Conservation (phyloP, 495 filamentous ascomycete species). For the Penicillium ochrochloron region DNA sequence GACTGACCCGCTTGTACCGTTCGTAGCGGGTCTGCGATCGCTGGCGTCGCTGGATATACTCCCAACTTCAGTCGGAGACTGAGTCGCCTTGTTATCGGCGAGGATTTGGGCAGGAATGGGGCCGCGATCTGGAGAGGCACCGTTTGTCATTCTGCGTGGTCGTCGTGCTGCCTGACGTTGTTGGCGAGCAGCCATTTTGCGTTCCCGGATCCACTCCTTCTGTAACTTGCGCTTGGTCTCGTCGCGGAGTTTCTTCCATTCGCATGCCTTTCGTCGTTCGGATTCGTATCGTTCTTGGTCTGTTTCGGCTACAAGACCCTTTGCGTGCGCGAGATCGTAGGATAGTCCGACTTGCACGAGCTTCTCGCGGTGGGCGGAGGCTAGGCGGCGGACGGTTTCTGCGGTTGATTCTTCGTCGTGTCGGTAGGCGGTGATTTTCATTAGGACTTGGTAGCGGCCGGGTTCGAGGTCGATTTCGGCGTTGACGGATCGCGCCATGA, state of each 20-base stretch:
- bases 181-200: slow-evolving; percentile 52
- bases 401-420: slow-evolving; percentile 60
- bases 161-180: slow-evolving; percentile 38
- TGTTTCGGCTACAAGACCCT: slow-evolving; percentile 69
- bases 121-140: slow-evolving; percentile 13
- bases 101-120: slow-evolving; percentile 25
- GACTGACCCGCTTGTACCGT: slow-evolving; percentile 33
- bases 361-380: slow-evolving; percentile 72
- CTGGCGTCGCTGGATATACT: slow-evolving; percentile 29
- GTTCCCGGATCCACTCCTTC: slow-evolving; percentile 56
- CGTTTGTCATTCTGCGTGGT: slow-evolving; percentile 15
- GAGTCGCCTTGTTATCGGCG: slow-evolving; percentile 29
- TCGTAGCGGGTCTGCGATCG: slow-evolving; percentile 20
- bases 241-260: slow-evolving; percentile 48
- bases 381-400: slow-evolving; percentile 67
- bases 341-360: slow-evolving; percentile 78
- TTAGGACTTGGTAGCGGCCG: slow-evolving; percentile 77
- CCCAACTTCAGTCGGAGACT: slow-evolving; percentile 33
- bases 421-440: slow-evolving; percentile 77
- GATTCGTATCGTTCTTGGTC: slow-evolving; percentile 63
- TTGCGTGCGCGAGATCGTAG: slow-evolving; percentile 85
- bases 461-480: slow-evolving; percentile 82
- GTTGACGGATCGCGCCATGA: slow-evolving; percentile 77
- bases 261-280: slow-evolving; percentile 48
- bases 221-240: slow-evolving; percentile 51